Percentiles rank a stretch among this genome's conserved stretches.
These are phyloP conservation scores for Histomonas meleagridis DNA, from an alignment of 208 protist species.

Conservation along the genomic window DNA sequence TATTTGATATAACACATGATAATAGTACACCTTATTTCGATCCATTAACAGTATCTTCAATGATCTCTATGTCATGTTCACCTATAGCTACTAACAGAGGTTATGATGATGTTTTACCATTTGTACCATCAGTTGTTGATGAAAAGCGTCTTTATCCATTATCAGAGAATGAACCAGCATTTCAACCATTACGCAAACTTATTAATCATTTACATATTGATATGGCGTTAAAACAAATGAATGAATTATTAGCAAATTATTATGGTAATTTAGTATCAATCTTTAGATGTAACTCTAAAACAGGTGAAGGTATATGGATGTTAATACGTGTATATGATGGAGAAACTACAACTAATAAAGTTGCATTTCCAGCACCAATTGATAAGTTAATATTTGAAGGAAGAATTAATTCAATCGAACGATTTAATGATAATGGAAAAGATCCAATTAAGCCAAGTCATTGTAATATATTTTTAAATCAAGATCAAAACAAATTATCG, in stretches of 20 bases:
- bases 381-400: not conserved
- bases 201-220: not conserved
- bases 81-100: not conserved
- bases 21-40: not conserved
- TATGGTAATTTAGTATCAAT: not conserved
- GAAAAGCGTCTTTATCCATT: not conserved
- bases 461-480: not conserved
- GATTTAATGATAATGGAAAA: not conserved
- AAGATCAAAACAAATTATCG: not conserved
- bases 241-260: not conserved
- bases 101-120: not conserved
- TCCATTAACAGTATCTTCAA: not conserved
- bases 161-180: not conserved
- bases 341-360: not conserved
- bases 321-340: not conserved
- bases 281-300: not conserved
- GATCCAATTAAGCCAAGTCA: not conserved
- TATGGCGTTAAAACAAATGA: not conserved
- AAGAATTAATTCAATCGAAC: not conserved
- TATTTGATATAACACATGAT: conserved; percentile 1
- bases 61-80: not conserved
- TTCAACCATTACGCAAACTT: not conserved
- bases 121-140: not conserved
- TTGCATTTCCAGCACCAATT: not conserved
- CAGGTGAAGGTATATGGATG: not conserved